Conservation (phyloP, 768 basidiomycete species). For the Lactarius akahatsu region DNA sequence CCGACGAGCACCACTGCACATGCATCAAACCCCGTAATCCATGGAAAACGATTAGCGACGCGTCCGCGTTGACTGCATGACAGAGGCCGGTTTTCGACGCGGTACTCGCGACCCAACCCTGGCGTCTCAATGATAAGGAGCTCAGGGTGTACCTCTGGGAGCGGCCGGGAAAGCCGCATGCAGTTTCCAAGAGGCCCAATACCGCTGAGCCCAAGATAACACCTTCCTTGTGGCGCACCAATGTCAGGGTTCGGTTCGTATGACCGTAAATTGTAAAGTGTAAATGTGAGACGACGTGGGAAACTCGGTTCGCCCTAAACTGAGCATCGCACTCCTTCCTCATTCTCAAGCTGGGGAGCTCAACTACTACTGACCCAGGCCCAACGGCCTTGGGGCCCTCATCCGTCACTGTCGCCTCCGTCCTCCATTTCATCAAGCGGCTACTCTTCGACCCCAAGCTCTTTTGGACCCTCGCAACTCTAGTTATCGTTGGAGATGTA, state of each 20-base stretch:
- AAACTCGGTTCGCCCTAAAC: neutral
- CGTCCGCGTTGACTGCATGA: constrained; percentile 43
- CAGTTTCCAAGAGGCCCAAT: constrained; percentile 23
- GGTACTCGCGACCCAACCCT: constrained; percentile 54
- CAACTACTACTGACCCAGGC: constrained; percentile 6
- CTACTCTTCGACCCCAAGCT: constrained; percentile 55
- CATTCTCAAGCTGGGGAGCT: constrained; percentile 16
- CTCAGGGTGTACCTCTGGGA: constrained; percentile 49
- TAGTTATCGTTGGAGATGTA: constrained; percentile 74
- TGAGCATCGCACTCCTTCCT: neutral
- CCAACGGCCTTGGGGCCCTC: neutral
- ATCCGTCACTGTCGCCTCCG: constrained; percentile 5
- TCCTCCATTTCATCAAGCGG: constrained; percentile 14
- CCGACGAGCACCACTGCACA: constrained; percentile 32
- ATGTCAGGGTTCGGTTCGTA: neutral
- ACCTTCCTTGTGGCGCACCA: neutral
- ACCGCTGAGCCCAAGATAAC: constrained; percentile 13
- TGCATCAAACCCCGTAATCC: constrained; percentile 42
- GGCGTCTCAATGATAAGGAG: constrained; percentile 47
- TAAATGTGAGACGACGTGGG: constrained; percentile 35
- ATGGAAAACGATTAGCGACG: constrained; percentile 35
- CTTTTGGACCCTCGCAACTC: constrained; percentile 64
- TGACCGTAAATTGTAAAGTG: constrained; percentile 33
- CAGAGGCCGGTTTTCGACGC: constrained; percentile 53
- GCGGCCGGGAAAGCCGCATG: constrained; percentile 41